Conservation (phyloP, 805 yeast genomes). For the Candida tibetensis region DNA sequence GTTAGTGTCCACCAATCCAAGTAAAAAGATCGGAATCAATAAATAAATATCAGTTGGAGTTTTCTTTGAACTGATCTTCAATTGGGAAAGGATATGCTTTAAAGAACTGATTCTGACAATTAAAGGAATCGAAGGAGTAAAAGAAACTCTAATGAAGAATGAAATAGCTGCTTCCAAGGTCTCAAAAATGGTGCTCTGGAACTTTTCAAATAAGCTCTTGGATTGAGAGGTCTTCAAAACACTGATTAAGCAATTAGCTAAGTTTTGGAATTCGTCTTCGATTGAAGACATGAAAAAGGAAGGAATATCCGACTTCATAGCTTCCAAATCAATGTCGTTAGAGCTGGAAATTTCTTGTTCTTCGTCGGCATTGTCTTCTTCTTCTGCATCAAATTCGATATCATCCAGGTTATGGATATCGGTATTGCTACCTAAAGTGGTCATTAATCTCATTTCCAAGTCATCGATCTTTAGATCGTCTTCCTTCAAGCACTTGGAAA, state of each 20-base stretch:
- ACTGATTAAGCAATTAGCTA: conserved; percentile 41
- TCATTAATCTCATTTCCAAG: conserved; percentile 59
- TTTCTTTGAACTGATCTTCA: conserved; percentile 29
- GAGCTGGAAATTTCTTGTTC: conserved; percentile 21
- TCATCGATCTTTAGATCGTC: conserved; percentile 25
- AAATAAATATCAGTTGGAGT: conserved; percentile 41
- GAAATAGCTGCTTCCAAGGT: conserved; percentile 48
- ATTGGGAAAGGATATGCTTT: conserved; percentile 32
- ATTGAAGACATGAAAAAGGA: conserved; percentile 37
- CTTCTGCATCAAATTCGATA: conserved; percentile 27
- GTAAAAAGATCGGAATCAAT: conserved; percentile 55
- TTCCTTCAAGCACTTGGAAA: conserved; percentile 18
- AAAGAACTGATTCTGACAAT: conserved; percentile 53
- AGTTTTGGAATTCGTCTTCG: conserved; percentile 39
- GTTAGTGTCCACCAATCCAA: conserved; percentile 51
- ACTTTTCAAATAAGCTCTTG: conserved; percentile 10
- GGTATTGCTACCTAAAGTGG: conserved; percentile 44
- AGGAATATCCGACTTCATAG: conserved; percentile 13
- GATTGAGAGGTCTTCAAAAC: conserved; percentile 12
- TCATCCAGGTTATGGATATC: conserved; percentile 27
- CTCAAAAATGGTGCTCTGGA: conserved; percentile 27
- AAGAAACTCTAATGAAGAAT: conserved; percentile 54
- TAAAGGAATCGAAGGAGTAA: conserved; percentile 58
- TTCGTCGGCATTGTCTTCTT: conserved; percentile 16
- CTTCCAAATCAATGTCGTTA: conserved; percentile 12